These are phyloP conservation scores for Cytospora piceae DNA, from an alignment of 2,329 filamentous ascomycete species.

Conservation along the genomic window DNA sequence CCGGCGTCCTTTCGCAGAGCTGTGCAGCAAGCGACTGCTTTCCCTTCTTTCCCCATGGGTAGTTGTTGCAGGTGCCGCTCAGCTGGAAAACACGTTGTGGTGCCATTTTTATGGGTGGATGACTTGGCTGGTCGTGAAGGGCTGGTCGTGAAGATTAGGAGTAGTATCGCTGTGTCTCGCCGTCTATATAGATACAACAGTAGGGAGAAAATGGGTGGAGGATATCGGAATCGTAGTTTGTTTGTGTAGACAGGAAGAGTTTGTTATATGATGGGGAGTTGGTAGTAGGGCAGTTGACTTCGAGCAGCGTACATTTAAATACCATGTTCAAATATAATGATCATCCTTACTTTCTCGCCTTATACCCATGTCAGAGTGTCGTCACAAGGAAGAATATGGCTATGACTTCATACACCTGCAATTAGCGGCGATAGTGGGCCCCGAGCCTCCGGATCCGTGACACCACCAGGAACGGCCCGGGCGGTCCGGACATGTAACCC, in stretches of 20 bases:
- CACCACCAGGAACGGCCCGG: not conserved
- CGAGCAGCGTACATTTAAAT: not conserved
- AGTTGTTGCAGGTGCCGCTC: slow-evolving; percentile 58
- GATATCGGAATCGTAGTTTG: slow-evolving; percentile 3
- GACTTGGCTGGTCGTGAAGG: not conserved
- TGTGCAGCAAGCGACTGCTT: slow-evolving; percentile 66
- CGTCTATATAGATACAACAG: not conserved
- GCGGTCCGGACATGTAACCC: not conserved
- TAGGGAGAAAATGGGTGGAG: slow-evolving; percentile 10
- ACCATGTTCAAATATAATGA: not conserved
- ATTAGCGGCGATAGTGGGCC: slow-evolving; percentile 10
- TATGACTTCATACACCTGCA: slow-evolving; percentile 22
- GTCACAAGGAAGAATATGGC: slow-evolving; percentile 3
- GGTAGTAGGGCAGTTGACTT: not conserved
- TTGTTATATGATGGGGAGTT: not conserved
- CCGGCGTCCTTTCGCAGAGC: slow-evolving; percentile 67
- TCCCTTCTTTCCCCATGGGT: slow-evolving; percentile 73
- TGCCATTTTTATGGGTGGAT: slow-evolving; percentile 6
- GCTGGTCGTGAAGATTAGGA: not conserved
- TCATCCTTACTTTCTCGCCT: slow-evolving; percentile 1
- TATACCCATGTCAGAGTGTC: slow-evolving; percentile 19
- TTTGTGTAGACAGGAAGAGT: not conserved
- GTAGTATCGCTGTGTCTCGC: not conserved
- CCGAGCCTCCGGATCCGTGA: not conserved
- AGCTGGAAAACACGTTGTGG: slow-evolving; percentile 47